Conservation (phyloP, 1,284 basidiomycete genomes). For the Vanrija humicola region DNA sequence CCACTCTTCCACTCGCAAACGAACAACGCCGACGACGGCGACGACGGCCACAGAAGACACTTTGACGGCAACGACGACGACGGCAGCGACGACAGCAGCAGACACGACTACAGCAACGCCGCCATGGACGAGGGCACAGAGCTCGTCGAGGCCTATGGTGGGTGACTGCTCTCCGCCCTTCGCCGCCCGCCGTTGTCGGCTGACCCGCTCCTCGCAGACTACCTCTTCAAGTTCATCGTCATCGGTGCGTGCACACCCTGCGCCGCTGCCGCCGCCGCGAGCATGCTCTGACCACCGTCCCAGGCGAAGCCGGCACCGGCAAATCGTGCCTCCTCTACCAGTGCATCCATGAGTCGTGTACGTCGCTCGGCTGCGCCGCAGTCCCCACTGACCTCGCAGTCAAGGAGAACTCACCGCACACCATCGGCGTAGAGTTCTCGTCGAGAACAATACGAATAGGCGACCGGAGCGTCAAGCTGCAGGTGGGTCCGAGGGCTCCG, state of each 20-base stretch:
- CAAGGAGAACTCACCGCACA: constrained; percentile 95
- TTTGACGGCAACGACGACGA: too few relatives aligned
- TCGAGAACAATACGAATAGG: constrained; percentile 82
- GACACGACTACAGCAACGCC: not conserved
- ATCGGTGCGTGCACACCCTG: constrained; percentile 60
- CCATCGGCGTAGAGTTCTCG: constrained; percentile 94
- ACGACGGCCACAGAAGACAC: too few relatives aligned
- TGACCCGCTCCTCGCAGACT: constrained; percentile 58
- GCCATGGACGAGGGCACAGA: constrained; percentile 64
- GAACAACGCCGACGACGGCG: too few relatives aligned
- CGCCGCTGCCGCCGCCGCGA: not conserved
- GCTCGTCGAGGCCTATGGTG: constrained; percentile 87
- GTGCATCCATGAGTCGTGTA: constrained; percentile 90
- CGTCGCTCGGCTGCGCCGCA: constrained; percentile 40
- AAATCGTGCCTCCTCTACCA: constrained; percentile 95
- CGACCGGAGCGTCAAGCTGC: constrained; percentile 89
- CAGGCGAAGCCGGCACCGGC: constrained; percentile 92
- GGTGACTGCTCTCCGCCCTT: constrained; percentile 22
- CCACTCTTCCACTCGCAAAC: too few relatives aligned
- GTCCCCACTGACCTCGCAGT: constrained; percentile 55
- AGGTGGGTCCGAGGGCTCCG: constrained; percentile 56
- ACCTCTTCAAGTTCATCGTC: constrained; percentile 95
- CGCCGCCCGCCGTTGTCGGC: not conserved
- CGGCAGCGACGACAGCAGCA: too few relatives aligned
- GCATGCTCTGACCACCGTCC: too few relatives aligned